Percentiles rank a stretch among this genome's conserved stretches.
phyloP scores from a whole-genome alignment of 2,329 filamentous ascomycete species.

The Coleophoma cylindrospora region DNA sequence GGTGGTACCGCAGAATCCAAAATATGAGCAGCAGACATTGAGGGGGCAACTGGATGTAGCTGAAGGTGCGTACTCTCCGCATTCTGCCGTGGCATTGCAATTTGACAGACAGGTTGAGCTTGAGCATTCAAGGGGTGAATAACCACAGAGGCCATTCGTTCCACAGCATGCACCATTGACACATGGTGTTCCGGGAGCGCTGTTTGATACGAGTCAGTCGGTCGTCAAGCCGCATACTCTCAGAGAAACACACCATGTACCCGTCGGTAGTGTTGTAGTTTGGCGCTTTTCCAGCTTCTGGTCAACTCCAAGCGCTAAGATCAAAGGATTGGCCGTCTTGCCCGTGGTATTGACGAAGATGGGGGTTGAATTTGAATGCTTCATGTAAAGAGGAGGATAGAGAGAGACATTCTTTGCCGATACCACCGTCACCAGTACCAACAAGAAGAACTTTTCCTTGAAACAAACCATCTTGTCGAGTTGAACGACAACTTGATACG shows the following conservation, averaged over 20 bases:
- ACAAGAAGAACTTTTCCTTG: too few species aligned
- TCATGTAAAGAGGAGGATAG: background rate
- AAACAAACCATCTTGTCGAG: too few species aligned
- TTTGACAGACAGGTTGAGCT: conserved; percentile 21
- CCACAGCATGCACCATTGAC: conserved; percentile 20
- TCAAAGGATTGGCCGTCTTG: background rate
- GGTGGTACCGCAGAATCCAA: conserved; percentile 15
- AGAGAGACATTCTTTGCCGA: background rate
- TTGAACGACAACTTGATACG: too few species aligned
- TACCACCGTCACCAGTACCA: too few species aligned
- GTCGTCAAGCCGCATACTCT: too few species aligned
- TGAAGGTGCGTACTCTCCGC: conserved; percentile 23
- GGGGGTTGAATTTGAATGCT: conserved; percentile 3
- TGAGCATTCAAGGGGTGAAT: conserved; percentile 1
- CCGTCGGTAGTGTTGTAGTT: background rate
- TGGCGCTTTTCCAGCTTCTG: background rate
- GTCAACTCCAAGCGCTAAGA: background rate
- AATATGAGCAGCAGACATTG: conserved; percentile 25
- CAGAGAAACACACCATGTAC: background rate
- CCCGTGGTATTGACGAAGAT: conserved; percentile 1
- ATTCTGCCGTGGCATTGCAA: conserved; percentile 32
- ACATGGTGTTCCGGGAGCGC: conserved; percentile 13
- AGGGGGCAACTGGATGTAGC: conserved; percentile 21
- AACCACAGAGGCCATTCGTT: conserved; percentile 6
- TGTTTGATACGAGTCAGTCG: background rate